Evolutionary conservation across 2,329 filamentous ascomycete species (phyloP).

Genomic region (Metarhizium brunneum): DNA sequence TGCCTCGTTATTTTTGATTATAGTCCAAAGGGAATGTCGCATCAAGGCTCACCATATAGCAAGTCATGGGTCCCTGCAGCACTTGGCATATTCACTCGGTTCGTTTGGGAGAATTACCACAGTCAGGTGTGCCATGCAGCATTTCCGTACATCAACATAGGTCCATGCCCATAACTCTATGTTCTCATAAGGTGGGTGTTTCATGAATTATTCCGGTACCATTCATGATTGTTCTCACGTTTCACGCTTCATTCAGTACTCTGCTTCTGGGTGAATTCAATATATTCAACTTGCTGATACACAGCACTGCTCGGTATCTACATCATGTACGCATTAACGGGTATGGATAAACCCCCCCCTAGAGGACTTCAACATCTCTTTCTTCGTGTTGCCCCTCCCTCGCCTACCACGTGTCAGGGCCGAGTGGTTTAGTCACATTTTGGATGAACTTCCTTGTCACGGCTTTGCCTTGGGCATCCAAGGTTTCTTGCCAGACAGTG

Average conservation of each 20-base stretch:
- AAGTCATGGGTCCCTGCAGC: neutral
- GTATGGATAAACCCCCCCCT: neutral
- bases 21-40: neutral
- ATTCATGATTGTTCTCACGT: neutral
- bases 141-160: too few relatives aligned
- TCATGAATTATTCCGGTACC: neutral
- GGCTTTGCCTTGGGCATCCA: slow-evolving; percentile 18
- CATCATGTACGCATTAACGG: neutral
- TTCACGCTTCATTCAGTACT: neutral
- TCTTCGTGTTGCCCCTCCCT: neutral
- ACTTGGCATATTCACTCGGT: neutral
- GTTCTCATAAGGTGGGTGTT: neutral
- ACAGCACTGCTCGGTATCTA: slow-evolving; percentile 2
- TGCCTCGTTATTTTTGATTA: too few relatives aligned
- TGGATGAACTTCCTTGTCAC: slow-evolving; percentile 18
- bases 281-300: neutral
- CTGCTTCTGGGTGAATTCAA: neutral
- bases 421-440: slow-evolving; percentile 18
- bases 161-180: neutral
- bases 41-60: neutral
- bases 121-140: neutral
- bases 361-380: neutral
- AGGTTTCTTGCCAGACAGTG: slow-evolving; percentile 16
- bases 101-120: neutral
- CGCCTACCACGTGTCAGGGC: slow-evolving; percentile 16